Evolutionary conservation across 139 green algal genomes (phyloP).

Genomic region (Eudorina sp.): DNA sequence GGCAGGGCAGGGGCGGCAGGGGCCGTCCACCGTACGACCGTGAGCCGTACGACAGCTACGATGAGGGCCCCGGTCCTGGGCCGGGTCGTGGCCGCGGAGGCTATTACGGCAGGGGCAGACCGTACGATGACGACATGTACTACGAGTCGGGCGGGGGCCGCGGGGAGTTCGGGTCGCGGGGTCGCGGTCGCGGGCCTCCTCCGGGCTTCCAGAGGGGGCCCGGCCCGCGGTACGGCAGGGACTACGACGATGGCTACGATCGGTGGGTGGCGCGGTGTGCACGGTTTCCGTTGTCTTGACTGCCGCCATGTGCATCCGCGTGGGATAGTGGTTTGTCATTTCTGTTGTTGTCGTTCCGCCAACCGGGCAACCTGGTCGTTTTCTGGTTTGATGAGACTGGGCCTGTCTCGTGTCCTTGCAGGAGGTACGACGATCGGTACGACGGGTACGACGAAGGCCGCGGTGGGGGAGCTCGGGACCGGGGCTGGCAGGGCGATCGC

Average conservation of each 20-base stretch:
- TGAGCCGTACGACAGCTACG: background rate
- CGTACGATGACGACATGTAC: background rate
- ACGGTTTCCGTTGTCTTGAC: background rate
- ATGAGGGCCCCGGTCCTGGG: background rate
- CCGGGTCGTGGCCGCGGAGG: background rate
- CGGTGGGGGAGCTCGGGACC: background rate
- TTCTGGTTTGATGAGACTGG: too few relatives aligned
- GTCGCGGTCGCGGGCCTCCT: conserved; percentile 18
- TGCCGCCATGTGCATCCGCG: background rate
- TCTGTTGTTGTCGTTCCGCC: too few relatives aligned
- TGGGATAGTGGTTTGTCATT: too few relatives aligned
- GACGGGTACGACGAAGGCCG: background rate
- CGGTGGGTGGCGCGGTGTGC: conserved; percentile 5
- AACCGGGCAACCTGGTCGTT: too few relatives aligned
- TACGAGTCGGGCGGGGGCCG: background rate
- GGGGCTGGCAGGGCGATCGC: conserved; percentile 9
- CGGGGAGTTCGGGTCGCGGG: conserved; percentile 13
- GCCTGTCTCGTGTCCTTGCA: background rate
- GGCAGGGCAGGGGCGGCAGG: conserved; percentile 10
- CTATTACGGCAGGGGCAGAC: background rate
- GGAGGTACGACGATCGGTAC: conserved; percentile 26
- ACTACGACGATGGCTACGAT: conserved; percentile 17
- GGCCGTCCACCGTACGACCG: conserved; percentile 25
- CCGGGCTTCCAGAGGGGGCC: background rate
- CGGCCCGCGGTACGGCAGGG: background rate